Evolutionary conservation across 176 grass and related monocot genomes (phyloP), one percentile per base, ranked within the genome.

Genomic region (Ampelocalamus luodianensis): DNA sequence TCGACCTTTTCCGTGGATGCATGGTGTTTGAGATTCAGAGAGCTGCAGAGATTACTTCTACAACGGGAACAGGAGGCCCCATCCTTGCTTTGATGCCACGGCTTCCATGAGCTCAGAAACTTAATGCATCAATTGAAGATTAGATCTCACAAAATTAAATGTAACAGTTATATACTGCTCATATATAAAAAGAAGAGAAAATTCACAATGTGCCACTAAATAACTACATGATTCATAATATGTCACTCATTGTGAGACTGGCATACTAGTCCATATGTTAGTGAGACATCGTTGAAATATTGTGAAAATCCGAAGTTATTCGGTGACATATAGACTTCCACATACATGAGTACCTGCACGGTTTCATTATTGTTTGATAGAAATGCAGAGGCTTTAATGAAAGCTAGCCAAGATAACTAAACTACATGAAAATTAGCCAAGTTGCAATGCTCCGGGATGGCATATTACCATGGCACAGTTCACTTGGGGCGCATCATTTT

Each of bases 21-120:
- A 34, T 61, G 50, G 60, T 74, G 79, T 79, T 79, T 60, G 78
- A 77, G 79, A 81, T 87, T 74, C 78, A 74, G 78, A 81, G 68
- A 65, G 44, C 36, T 34, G 36, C 46, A 24, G 60, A 18, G 59
- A 71, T 78, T 26, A 39, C 55, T 78, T 72, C 88, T 76, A 27
- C 14, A 86, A 46, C 45, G 46, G 72, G 83, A 56, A 71, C 27
- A 13, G 43, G 48, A 65, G 6, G 34, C 18, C 8, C 51, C 76
- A 43, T 56, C 11, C 38, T 27, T 73, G 60, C 44, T n/a, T n/a
- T 10, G 68, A 72, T 46, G 49, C 18, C 11, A 46, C 17, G 36
- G 24, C 24, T 58, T 56, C 44, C 32, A 10, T n/a, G 34, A 51
- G 55, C 12, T 75, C 23, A 5, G 15, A 51, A 72, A 58, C 65